Evolutionary conservation across 768 basidiomycete species (phyloP).

Genomic region (Termitomyces titanicus): DNA sequence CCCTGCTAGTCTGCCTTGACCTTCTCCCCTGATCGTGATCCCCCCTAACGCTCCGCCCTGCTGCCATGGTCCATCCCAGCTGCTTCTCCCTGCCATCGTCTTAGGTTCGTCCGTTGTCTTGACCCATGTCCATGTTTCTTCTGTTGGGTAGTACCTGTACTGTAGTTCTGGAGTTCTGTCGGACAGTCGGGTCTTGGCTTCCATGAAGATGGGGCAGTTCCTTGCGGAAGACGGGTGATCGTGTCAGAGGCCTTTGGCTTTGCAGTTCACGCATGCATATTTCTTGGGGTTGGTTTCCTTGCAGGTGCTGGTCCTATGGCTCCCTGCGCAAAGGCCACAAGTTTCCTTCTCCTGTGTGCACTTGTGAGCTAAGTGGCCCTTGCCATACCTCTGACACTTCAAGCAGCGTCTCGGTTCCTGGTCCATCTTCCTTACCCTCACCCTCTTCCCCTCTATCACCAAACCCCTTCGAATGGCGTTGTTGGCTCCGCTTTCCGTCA

Average conservation of each 20-base stretch:
- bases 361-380: slow-evolving; percentile 11
- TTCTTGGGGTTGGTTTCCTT: neutral
- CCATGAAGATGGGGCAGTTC: slow-evolving; percentile 17
- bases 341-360: slow-evolving; percentile 9
- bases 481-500: slow-evolving; percentile 8
- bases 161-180: slow-evolving; percentile 9
- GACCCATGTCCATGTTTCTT: slow-evolving; percentile 8
- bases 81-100: neutral
- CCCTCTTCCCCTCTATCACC: slow-evolving; percentile 8
- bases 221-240: slow-evolving; percentile 22
- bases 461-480: slow-evolving; percentile 1
- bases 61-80: neutral
- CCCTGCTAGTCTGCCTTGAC: neutral
- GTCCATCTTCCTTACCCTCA: slow-evolving; percentile 8
- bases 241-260: slow-evolving; percentile 4
- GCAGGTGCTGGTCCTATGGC: slow-evolving; percentile 19
- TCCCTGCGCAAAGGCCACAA: slow-evolving; percentile 11
- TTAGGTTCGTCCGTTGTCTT: neutral
- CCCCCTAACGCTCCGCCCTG: neutral
- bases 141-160: slow-evolving; percentile 12
- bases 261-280: slow-evolving; percentile 21
- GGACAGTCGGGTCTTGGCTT: slow-evolving; percentile 1
- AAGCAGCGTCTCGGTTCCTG: too few species aligned
- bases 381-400: too few species aligned
- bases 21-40: neutral